Base-by-base conservation (phyloP, 176 grass and related monocot species). In the Melocanna baccifera region DNA sequence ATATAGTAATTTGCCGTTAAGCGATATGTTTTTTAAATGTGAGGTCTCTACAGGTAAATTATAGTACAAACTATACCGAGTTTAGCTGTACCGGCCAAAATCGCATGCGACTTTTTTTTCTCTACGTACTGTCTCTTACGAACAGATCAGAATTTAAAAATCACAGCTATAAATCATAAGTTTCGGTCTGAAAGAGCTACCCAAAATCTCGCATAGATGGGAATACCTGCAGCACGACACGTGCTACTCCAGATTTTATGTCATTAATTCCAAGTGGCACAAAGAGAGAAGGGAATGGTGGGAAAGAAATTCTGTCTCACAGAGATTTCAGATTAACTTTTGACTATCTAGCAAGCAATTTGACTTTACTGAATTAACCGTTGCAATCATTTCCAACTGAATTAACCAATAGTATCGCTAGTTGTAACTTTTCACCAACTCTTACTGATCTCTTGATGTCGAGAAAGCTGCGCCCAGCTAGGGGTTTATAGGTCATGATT, bases 361-460 rank as follows among this genome's bases (percentile, higher is more conserved):
- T 20, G 76, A 68, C 66, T n/a, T n/a, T n/a, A n/a, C n/a, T n/a
- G n/a, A n/a, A n/a, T 47, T 59, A 69, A 71, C 53, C n/a, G 68
- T 62, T 25, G 12, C 58, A 74, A 74, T 64, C 42, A 62, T 51
- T 69, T 29, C 42, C 29, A 74, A 62, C 40, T 16, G 40, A 62
- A 73, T 36, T 22, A 29, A 25, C 12, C 18, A 51, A 51, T 39
- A 18, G 53, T 3, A 52, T 22, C 9, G 43, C 14, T 63, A 39
- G 37, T 36, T 30, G 0, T 48, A 61, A 50, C 28, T 63, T 74
- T 73, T 23, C 69, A 73, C 69, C 55, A 18, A 37, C 39, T 48
- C 56, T 37, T 0, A 16, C 42, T 13, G 25, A 20, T 62, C 41
- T 48, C 41, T 22, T 36, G 37, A 47, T 59, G 55, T 36, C 29